These are phyloP conservation scores for Byssothecium circinans DNA, from an alignment of 2,329 filamentous ascomycete species.

Conservation along the genomic window DNA sequence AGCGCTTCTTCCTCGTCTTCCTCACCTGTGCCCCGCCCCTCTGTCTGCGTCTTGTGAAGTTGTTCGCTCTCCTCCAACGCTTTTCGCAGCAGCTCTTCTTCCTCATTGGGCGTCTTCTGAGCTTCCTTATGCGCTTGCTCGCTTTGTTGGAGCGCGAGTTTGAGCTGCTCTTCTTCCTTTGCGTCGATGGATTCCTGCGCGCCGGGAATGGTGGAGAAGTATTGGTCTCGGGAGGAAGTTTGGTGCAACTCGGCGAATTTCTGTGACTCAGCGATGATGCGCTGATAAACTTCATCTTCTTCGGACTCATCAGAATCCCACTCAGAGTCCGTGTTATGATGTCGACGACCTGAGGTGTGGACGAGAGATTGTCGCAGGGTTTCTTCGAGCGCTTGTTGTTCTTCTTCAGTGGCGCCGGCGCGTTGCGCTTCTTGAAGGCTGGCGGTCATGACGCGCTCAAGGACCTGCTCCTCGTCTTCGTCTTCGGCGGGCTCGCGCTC, in stretches of 20 bases:
- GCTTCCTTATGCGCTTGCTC: neutral
- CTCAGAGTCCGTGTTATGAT: slow-evolving; percentile 25
- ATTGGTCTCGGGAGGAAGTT: slow-evolving; percentile 21
- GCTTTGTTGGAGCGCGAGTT: slow-evolving; percentile 1
- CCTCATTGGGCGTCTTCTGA: neutral
- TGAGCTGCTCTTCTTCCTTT: slow-evolving; percentile 14
- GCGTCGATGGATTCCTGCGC: slow-evolving; percentile 11
- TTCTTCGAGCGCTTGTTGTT: slow-evolving; percentile 48
- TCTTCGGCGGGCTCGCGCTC: slow-evolving; percentile 40
- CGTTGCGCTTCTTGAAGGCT: slow-evolving; percentile 51
- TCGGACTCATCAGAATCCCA: slow-evolving; percentile 35
- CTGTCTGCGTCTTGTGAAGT: slow-evolving; percentile 1
- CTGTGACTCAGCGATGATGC: slow-evolving; percentile 41
- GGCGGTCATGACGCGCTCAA: slow-evolving; percentile 55
- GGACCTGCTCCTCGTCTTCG: slow-evolving; percentile 50
- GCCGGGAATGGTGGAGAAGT: slow-evolving; percentile 7
- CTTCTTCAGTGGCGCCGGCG: slow-evolving; percentile 33
- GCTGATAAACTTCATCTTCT: slow-evolving; percentile 41
- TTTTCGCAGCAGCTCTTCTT: slow-evolving; percentile 14
- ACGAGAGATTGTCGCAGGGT: slow-evolving; percentile 49
- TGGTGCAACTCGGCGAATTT: slow-evolving; percentile 32
- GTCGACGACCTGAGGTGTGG: slow-evolving; percentile 36
- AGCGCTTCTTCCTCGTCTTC: slow-evolving; percentile 30
- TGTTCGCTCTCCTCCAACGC: slow-evolving; percentile 13
- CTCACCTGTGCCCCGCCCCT: slow-evolving; percentile 16